Evolutionary conservation across 1,139 yeast species (phyloP).

Genomic region (Saccharomyces hybrid): DNA sequence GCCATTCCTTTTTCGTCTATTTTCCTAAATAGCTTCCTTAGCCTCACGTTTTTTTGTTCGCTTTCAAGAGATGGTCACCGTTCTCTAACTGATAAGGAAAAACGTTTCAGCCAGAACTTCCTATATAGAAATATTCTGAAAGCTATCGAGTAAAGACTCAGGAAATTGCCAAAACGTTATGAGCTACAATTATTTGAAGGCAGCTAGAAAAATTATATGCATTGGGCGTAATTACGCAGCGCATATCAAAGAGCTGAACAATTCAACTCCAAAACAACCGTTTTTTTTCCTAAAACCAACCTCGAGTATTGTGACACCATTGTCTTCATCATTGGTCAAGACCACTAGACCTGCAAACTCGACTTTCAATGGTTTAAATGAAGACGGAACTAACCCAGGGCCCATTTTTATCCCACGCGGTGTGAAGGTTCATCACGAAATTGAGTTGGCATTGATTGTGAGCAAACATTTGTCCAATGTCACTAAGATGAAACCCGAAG

Average conservation of each 20-base stretch:
- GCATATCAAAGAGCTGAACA: slow-evolving; percentile 84
- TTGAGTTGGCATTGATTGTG: slow-evolving; percentile 78
- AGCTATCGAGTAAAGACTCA: neutral
- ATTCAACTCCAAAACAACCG: slow-evolving; percentile 71
- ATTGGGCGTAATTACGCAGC: slow-evolving; percentile 96
- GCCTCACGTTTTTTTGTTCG: neutral
- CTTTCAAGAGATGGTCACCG: neutral
- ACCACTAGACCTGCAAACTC: slow-evolving; percentile 5
- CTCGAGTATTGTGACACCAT: slow-evolving; percentile 47
- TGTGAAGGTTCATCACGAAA: slow-evolving; percentile 80
- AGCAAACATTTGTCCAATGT: slow-evolving; percentile 58
- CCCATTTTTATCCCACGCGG: slow-evolving; percentile 82
- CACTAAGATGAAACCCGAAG: slow-evolving; percentile 47
- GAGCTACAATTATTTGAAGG: slow-evolving; percentile 49
- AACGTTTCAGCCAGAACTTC: neutral
- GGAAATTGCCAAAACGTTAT: slow-evolving; percentile 6
- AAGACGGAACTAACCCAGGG: slow-evolving; percentile 40
- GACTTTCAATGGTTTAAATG: slow-evolving; percentile 21
- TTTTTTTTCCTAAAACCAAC: slow-evolving; percentile 88
- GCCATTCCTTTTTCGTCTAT: neutral
- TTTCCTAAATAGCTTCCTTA: neutral
- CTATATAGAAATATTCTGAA: neutral
- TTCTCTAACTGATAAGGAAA: neutral
- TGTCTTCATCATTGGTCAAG: slow-evolving; percentile 6
- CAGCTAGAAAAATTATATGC: slow-evolving; percentile 78